Evolutionary conservation across 2,329 filamentous ascomycete species (phyloP).

Genomic region (Onygenales sp.): DNA sequence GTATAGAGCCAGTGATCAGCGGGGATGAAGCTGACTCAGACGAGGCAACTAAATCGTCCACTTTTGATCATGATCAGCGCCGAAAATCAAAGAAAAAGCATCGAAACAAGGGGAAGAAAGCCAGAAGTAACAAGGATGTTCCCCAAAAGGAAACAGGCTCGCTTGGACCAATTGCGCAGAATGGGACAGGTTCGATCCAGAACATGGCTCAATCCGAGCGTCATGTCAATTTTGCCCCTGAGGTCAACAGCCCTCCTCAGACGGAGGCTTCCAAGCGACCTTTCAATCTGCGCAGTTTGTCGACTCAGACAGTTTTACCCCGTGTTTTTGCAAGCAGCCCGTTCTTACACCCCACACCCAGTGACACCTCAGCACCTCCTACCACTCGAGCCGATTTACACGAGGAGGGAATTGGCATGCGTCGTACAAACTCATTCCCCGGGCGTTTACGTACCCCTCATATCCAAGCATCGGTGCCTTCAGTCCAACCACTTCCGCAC

Average conservation of each 20-base stretch:
- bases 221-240: constrained; percentile 52
- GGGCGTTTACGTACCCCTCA: constrained; percentile 48
- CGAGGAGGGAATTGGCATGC: constrained; percentile 50
- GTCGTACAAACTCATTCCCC: constrained; percentile 65
- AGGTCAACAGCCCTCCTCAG: constrained; percentile 22
- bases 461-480: constrained; percentile 8
- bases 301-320: constrained; percentile 51
- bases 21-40: constrained; percentile 48
- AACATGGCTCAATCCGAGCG: constrained; percentile 21
- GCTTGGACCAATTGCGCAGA: too few relatives aligned
- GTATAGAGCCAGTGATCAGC: constrained; percentile 22
- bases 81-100: constrained; percentile 39
- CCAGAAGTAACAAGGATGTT: neutral
- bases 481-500: constrained; percentile 16
- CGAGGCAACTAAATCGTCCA: constrained; percentile 24
- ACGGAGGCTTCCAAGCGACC: constrained; percentile 30
- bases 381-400: constrained; percentile 18
- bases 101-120: constrained; percentile 24
- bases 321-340: constrained; percentile 64
- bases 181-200: too few relatives aligned
- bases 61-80: neutral
- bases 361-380: constrained; percentile 3
- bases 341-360: constrained; percentile 42
- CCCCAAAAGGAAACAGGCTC: too few relatives aligned
- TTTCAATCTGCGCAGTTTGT: constrained; percentile 52